Base-by-base conservation (phyloP, 352 stramenopile species). In the Ophiocytium majus region DNA sequence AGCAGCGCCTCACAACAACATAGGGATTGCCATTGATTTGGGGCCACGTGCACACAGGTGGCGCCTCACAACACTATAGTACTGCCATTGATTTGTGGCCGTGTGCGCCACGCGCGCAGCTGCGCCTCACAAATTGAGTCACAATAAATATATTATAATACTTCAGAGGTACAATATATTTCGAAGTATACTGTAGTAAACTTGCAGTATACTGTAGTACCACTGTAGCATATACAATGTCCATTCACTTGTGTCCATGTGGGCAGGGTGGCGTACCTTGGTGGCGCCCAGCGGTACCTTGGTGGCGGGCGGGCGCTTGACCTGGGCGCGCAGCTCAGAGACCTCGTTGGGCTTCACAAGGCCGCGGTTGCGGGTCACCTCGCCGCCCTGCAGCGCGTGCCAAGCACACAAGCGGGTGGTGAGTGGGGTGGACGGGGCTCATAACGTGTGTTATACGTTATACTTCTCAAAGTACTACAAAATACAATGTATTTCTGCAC, bases 281-380 rank as follows among this genome's bases (percentile, higher is more conserved):
- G 81, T 84, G 32, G 81, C 81, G n/a, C 81, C 81, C 14, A 80
- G 50, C 76, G 81, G 63, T 9, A 89, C 82, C 0, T 76, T 81
- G 34, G 86, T 34, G 10, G 82, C 83, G 0, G 63, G 9, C 28
- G 85, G 85, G 49, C 85, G 85, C 37, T 87, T 33, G 36, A 88
- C 31, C 9, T 63, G 79, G 23, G 64, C 80, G 43, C 85, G 76
- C 5, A 88, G 71, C 76, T 83, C 71, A 32, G 78, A 80, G 31
- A 89, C 50, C 35, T 89, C 85, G 71, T 89, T 89, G 10, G 85
- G 85, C 36, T 83, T 89, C 32, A 88, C 81, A 36, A 84, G 76
- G 28, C 82, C 82, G 31, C 79, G 63, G 80, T 80, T 74, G 34
- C 83, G 80, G 80, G 76, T 76, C n/a, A 81, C 64, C 31, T 37